phyloP scores from a whole-genome alignment of 371 early-diverging fungal species.

The Rhizopus sp. region DNA sequence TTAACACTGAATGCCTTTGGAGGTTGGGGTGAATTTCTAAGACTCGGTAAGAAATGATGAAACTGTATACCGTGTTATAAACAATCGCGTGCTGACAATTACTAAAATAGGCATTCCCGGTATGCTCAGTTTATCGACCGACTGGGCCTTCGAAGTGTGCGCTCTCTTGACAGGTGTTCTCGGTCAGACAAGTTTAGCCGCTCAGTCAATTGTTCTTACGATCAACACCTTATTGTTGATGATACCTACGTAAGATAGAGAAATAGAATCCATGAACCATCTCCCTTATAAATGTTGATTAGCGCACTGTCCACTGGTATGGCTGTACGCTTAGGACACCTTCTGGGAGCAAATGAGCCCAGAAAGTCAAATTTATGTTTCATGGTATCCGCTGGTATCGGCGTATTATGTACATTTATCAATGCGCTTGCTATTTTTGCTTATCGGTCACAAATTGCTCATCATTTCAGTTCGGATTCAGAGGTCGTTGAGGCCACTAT shows the following conservation, averaged over 20 bases:
- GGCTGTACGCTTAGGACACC: constrained; percentile 43
- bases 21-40: constrained; percentile 42
- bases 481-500: constrained; percentile 42
- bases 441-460: constrained; percentile 26
- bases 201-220: constrained; percentile 40
- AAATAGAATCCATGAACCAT: not conserved
- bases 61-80: not conserved
- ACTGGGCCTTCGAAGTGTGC: constrained; percentile 56
- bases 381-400: constrained; percentile 17
- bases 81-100: not conserved
- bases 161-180: constrained; percentile 45
- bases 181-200: constrained; percentile 45
- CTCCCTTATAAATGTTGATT: constrained; percentile 1
- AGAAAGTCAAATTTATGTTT: constrained; percentile 28
- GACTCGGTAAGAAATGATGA: constrained; percentile 29
- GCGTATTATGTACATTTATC: constrained; percentile 16
- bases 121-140: constrained; percentile 48
- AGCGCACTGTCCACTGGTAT: constrained; percentile 38
- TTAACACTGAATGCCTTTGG: constrained; percentile 29
- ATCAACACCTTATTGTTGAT: constrained; percentile 36
- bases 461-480: constrained; percentile 50
- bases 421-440: constrained; percentile 28
- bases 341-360: constrained; percentile 37
- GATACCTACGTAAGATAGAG: constrained; percentile 33
- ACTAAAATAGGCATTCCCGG: constrained; percentile 40